Conservation (phyloP, 257 asterid genomes). For the Ligustrum vulgare region DNA sequence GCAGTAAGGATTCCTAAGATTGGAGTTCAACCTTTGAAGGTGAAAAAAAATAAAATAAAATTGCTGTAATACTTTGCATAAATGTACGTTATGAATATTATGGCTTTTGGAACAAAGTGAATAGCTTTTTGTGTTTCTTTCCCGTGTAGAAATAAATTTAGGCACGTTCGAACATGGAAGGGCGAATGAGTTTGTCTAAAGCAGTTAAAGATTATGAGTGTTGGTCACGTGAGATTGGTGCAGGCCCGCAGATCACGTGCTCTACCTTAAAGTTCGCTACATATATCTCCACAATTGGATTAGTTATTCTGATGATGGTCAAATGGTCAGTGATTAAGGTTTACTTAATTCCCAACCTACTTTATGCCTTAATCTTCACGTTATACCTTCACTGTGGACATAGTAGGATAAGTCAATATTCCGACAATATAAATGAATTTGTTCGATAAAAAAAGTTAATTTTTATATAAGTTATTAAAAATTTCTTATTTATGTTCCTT, state of each 20-base stretch:
- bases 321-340: background rate
- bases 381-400: background rate
- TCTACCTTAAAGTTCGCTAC: slow-evolving; percentile 18
- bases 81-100: no score
- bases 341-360: background rate
- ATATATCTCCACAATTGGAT: background rate
- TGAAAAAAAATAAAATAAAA: no score
- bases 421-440: no score
- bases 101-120: background rate
- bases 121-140: background rate
- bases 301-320: background rate
- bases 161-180: slow-evolving; percentile 24
- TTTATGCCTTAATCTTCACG: background rate
- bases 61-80: no score
- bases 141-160: background rate
- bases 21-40: no score
- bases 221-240: slow-evolving; percentile 33
- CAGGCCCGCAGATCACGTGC: slow-evolving; percentile 27
- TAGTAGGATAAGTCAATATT: no score
- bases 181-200: background rate
- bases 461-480: no score
- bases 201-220: slow-evolving; percentile 5
- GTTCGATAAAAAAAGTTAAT: no score
- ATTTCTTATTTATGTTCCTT: no score
- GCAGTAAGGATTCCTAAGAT: no score